phyloP scores from a whole-genome alignment of 805 yeast species.

The Candida insectorum region DNA sequence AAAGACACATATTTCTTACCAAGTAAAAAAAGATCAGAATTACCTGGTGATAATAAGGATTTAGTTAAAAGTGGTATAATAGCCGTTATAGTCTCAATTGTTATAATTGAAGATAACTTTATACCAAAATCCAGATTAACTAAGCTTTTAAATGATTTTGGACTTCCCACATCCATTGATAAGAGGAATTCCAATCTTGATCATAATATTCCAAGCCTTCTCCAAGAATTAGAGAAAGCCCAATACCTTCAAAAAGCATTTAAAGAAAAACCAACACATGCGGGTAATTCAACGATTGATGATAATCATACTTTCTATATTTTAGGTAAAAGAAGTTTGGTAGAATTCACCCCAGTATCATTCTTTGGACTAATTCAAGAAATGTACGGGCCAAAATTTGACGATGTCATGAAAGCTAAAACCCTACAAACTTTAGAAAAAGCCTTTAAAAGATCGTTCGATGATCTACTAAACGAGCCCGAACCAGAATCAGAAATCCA shows the following conservation, averaged over 20 bases:
- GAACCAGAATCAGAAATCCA: constrained; percentile 1
- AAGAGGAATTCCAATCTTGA: constrained; percentile 18
- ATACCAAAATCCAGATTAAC: constrained; percentile 24
- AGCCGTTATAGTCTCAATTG: constrained; percentile 23
- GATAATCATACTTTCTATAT: constrained; percentile 19
- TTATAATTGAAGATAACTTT: constrained; percentile 31
- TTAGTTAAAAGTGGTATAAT: constrained; percentile 29
- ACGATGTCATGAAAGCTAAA: constrained; percentile 15
- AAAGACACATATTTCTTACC: constrained; percentile 23
- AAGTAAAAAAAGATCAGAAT: constrained; percentile 12
- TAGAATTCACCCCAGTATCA: constrained; percentile 30
- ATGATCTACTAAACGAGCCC: constrained; percentile 2
- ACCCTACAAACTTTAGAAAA: constrained; percentile 21
- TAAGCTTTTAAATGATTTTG: constrained; percentile 21
- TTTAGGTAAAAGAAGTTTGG: constrained; percentile 30
- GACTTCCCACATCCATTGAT: constrained; percentile 20
- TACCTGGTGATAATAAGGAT: constrained; percentile 23
- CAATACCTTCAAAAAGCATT: constrained; percentile 25
- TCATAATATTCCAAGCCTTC: constrained; percentile 18
- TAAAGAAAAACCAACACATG: not conserved
- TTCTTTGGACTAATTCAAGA: constrained; percentile 22
- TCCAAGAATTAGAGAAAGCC: constrained; percentile 21
- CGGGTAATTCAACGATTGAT: constrained; percentile 12
- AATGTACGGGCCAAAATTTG: constrained; percentile 23
- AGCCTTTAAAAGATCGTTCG: constrained; percentile 18